These are phyloP conservation scores for Eucalyptus cladocalyx DNA, from an alignment of 345 rosid species.

Conservation along the genomic window DNA sequence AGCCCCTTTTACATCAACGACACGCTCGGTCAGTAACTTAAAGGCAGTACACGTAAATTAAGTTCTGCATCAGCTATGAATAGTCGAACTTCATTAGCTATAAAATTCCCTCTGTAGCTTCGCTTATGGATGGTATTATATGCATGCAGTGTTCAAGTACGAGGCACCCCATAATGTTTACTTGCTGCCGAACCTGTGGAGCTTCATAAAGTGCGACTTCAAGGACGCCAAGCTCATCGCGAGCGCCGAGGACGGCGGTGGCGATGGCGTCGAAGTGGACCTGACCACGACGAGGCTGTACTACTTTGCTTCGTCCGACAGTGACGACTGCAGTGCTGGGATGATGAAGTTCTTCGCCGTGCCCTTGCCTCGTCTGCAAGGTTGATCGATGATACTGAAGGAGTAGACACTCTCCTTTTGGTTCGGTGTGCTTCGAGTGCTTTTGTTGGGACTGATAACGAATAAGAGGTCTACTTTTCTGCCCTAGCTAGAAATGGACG, in stretches of 20 bases:
- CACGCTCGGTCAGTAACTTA: background rate
- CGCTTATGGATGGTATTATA: background rate
- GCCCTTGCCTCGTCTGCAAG: background rate
- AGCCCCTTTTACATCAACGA: constrained; percentile 5
- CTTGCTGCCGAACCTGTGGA: constrained; percentile 1
- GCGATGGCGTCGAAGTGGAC: background rate
- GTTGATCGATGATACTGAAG: background rate
- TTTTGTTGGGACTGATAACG: background rate
- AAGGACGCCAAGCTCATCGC: background rate
- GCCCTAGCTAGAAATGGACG: background rate
- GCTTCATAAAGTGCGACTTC: constrained; percentile 4
- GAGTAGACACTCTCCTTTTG: background rate
- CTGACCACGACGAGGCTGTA: background rate
- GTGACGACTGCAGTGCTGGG: background rate
- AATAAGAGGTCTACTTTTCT: background rate
- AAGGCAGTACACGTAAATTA: background rate
- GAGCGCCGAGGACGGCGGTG: background rate
- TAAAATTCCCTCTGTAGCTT: background rate
- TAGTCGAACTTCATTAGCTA: background rate
- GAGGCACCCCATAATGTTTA: background rate
- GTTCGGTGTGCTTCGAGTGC: background rate
- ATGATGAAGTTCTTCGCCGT: constrained; percentile 3
- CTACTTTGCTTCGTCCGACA: background rate
- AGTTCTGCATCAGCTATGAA: background rate
- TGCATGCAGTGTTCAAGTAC: constrained; percentile 2